phyloP scores from a whole-genome alignment of 495 filamentous ascomycete species.

The Penicillium lagena region DNA sequence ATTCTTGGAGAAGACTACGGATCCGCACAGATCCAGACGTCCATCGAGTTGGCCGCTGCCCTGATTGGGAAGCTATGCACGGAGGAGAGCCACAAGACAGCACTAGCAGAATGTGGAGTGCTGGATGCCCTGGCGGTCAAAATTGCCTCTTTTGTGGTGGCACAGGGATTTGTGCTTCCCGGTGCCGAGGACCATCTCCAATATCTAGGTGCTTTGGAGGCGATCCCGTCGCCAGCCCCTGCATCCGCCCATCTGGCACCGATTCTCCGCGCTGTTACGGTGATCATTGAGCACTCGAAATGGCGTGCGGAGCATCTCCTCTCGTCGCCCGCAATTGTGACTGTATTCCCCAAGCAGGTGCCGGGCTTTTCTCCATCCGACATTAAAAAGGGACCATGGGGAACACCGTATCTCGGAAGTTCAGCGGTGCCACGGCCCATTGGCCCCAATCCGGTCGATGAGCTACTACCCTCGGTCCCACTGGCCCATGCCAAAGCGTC shows the following conservation, averaged over 20 bases:
- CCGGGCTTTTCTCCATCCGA: slow-evolving; percentile 36
- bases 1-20: slow-evolving; percentile 57
- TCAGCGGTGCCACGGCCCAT: slow-evolving; percentile 36
- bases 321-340: slow-evolving; percentile 67
- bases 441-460: slow-evolving; percentile 50
- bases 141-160: slow-evolving; percentile 66
- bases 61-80: slow-evolving; percentile 66
- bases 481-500: slow-evolving; percentile 24
- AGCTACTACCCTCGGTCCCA: slow-evolving; percentile 49
- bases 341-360: slow-evolving; percentile 56
- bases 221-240: slow-evolving; percentile 47
- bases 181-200: slow-evolving; percentile 34
- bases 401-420: slow-evolving; percentile 36
- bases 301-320: slow-evolving; percentile 71
- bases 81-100: slow-evolving; percentile 60
- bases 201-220: slow-evolving; percentile 24
- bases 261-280: slow-evolving; percentile 73
- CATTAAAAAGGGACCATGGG: slow-evolving; percentile 43
- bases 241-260: slow-evolving; percentile 53
- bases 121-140: slow-evolving; percentile 75
- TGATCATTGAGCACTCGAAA: slow-evolving; percentile 74
- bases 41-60: slow-evolving; percentile 59
- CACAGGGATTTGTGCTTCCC: slow-evolving; percentile 59
- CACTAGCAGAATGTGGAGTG: slow-evolving; percentile 62
- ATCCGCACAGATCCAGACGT: slow-evolving; percentile 47